Evolutionary conservation across 2,329 filamentous ascomycete species (phyloP), one percentile per base, ranked within the genome.

Genomic region (Scytalidium lignicola): DNA sequence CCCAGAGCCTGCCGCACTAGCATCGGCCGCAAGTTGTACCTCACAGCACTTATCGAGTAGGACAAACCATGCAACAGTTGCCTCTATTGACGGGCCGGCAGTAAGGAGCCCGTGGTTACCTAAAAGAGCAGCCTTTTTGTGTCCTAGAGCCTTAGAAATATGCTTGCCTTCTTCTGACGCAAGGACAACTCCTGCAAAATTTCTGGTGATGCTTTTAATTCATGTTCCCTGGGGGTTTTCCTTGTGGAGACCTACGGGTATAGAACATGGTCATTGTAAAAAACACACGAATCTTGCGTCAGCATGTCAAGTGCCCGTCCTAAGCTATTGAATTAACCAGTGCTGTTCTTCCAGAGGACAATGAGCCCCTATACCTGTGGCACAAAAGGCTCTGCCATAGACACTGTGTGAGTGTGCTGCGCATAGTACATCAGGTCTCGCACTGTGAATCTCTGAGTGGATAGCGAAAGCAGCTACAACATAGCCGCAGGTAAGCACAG

Each of bases 1-100:
- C 2, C 85, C 85, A 2, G 79, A 70, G 0, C 84, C 83, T 0
- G 65, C 76, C 1, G 79, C 79, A 1, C 77, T 78, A 0, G 76
- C 78, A 58, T 81, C 78, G 3, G 75, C 77, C 41, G 78, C 52
- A 9, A 78, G 60, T 59, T 76, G 72, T 3, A 67, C 65, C 40
- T 70, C 65, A 55, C 71, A 74, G 54, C 69, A 72, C 52, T 63
- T 69, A 47, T 75, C 74, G 45, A 79, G 62, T 41, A 67, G 68
- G 45, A 75, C 68, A 58, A 79, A 80, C 75, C 74, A 79, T 55
- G 72, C 76, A 3, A 76, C 70, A 3, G 73, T 70, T 51, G 71
- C 72, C 54, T 80, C 77, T 39, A 80, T 66, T 3, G 68, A 70
- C 13, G 64, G 55, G 7, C 73, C 76, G 15, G 67, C 68, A 2